Evolutionary conservation across 495 filamentous ascomycete genomes (phyloP), one percentile per base, ranked within the genome.

Genomic region (Neurospora hispaniola): DNA sequence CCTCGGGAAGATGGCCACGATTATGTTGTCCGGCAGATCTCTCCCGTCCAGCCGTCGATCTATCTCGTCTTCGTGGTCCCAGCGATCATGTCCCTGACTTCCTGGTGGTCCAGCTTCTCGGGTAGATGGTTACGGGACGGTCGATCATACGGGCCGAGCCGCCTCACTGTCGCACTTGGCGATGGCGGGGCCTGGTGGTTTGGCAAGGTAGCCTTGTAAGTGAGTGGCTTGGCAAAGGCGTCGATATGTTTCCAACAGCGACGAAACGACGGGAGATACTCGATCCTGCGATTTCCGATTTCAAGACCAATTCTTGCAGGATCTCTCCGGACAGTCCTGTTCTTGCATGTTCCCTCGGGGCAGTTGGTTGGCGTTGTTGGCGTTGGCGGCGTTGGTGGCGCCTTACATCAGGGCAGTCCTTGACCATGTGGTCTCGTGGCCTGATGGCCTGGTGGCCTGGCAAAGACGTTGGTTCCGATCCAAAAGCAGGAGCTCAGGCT

Each of bases 301-400:
- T 20, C 9, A 14, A 20, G 20, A 4, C 1, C 95, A 98, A 78
- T 94, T 93, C 71, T 86, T 88, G 86, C 95, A 97, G 11, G 88
- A 76, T 35, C 85, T 79, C 9, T 88, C 81, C 0, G 94, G 93
- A 73, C 94, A 97, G 59, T 93, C 88, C 39, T 85, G 78, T 94
- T 93, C 71, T 86, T 88, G 86, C 95, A 97, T 10, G 87, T 76
- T 31, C 85, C 79, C 9, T 88, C 81, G 0, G 94, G 93, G 74
- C 94, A 97, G 66, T 93, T 23, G 23, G n/a, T 20, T 54, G 46
- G 20, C 10, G 46, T 54, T 12, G 46, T 23, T 12, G 46, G 1
- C 20, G 8, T 23, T 23, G 20, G 0, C 4, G 11, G 48, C 20
- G 20, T 27, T 27, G 23, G 6, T 59, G 23, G 3, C 5, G 20